Base-by-base conservation (phyloP, 164 flowering plant genomes). In the Dillenia turbinata region DNA sequence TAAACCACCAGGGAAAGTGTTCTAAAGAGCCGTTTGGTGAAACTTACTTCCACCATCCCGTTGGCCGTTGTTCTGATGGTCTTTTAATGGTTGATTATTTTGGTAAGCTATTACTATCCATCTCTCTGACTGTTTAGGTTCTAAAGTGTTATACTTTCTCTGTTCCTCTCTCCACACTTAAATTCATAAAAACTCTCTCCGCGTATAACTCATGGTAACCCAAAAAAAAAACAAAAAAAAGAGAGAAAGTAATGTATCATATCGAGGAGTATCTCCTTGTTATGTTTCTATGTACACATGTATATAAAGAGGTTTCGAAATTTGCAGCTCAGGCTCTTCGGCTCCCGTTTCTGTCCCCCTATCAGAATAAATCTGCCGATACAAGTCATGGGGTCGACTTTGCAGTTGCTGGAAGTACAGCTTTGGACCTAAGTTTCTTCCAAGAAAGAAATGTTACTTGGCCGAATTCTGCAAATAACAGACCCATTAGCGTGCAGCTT, bases 391-490 rank as follows among this genome's bases (percentile, higher is more conserved):
- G 78, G 8, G 75, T 72, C 3, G 74, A 78, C 43, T 78, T 78
- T 24, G 81, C 77, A 0, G 77, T 78, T 5, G 66, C 75, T 10
- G 75, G 77, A 8, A 8, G 62, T 10, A 78, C 79, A 10, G 75
- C 75, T 9, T 66, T 75, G 8, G 22, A n/a, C 1, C 9, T 44
- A 9, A 44, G 57, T 0, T 40, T 59, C 44, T 50, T 74, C 5
- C 50, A 59, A 4, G 33, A 46, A 1, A 59, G 17, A 8, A 47
- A 45, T 2, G 14, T 73, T 9, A 3, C 6, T 2, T 10, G 17
- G 45, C 1, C 65, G 65, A 0, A 10, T 2, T n/a, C 33, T 26
- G 5, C 3, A 0, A 66, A 66, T 33, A 68, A 74, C 44, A 61
- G 12, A 33, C 54, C 72, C 49, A 70, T 77, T 4, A n/a, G 13